Conservation (phyloP, 2,329 filamentous ascomycete genomes). For the Trichoderma hamatum region DNA sequence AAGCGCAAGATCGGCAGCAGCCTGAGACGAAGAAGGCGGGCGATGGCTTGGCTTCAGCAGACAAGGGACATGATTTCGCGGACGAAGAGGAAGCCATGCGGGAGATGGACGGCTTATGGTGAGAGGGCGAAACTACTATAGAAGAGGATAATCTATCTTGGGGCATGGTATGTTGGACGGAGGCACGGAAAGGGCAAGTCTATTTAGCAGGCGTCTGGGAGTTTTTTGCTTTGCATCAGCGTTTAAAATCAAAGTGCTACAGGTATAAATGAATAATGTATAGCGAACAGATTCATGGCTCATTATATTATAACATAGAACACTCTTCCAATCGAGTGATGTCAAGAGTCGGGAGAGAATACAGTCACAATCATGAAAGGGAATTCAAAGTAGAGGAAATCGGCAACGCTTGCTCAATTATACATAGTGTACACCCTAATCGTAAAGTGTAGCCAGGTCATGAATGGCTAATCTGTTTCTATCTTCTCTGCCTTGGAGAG, state of each 20-base stretch:
- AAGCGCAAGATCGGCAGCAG: constrained; percentile 33
- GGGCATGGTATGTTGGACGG: neutral
- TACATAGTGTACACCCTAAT: constrained; percentile 24
- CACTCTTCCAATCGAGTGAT: neutral
- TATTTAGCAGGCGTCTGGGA: neutral
- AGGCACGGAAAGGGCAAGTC: neutral
- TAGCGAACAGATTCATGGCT: neutral
- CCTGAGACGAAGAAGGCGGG: neutral
- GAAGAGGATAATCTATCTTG: too few relatives aligned
- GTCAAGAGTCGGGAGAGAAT: neutral
- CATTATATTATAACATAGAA: neutral
- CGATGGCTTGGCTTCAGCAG: neutral
- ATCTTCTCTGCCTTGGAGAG: constrained; percentile 1
- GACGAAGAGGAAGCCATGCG: constrained; percentile 72
- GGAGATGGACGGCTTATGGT: constrained; percentile 62
- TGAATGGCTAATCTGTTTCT: constrained; percentile 2
- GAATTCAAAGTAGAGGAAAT: neutral
- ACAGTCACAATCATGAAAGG: neutral
- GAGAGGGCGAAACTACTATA: too few relatives aligned
- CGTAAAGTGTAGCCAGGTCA: neutral
- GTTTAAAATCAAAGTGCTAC: neutral
- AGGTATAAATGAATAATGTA: neutral
- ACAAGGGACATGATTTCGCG: constrained; percentile 49
- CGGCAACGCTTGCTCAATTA: constrained; percentile 19
- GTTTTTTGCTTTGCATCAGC: neutral